Conservation (phyloP, 1,284 basidiomycete species). For the Gymnopus androsaceus region DNA sequence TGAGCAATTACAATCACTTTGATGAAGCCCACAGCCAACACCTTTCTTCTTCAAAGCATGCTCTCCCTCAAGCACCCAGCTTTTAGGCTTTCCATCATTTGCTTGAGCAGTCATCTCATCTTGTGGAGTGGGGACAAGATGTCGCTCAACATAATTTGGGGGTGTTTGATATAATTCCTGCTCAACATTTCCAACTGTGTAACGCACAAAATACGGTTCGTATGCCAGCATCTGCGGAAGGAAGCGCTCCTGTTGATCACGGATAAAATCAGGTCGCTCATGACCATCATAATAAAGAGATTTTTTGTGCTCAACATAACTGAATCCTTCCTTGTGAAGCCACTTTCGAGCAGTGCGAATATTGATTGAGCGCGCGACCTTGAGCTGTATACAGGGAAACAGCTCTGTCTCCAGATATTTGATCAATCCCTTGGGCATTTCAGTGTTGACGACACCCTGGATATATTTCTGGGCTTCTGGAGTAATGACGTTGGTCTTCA, state of each 20-base stretch:
- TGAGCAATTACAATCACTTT: slow-evolving; percentile 33
- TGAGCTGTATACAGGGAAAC: slow-evolving; percentile 30
- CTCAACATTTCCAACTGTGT: slow-evolving; percentile 27
- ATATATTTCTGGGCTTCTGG: no score
- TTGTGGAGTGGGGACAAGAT: slow-evolving; percentile 35
- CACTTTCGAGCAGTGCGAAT: slow-evolving; percentile 21
- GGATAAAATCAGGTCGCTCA: slow-evolving; percentile 32
- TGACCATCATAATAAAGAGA: slow-evolving; percentile 36
- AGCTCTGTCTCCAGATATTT: slow-evolving; percentile 37
- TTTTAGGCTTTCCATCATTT: slow-evolving; percentile 32
- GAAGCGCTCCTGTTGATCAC: slow-evolving; percentile 26
- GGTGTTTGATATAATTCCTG: slow-evolving; percentile 20
- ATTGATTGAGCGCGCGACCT: slow-evolving; percentile 23
- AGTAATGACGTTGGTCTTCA: no score
- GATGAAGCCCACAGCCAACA: slow-evolving; percentile 33
- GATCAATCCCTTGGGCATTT: slow-evolving; percentile 39
- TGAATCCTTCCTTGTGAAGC: slow-evolving; percentile 22
- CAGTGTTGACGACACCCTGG: slow-evolving; percentile 21
- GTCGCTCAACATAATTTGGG: slow-evolving; percentile 27
- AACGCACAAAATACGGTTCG: slow-evolving; percentile 24
- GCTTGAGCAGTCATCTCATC: slow-evolving; percentile 42
- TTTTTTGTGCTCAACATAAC: slow-evolving; percentile 27
- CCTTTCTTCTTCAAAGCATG: slow-evolving; percentile 39
- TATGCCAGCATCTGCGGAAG: slow-evolving; percentile 23
- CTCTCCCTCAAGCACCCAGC: slow-evolving; percentile 36